These are phyloP conservation scores for Jaltomata sinuosa DNA, from an alignment of 257 asterid genomes.

Conservation along the genomic window DNA sequence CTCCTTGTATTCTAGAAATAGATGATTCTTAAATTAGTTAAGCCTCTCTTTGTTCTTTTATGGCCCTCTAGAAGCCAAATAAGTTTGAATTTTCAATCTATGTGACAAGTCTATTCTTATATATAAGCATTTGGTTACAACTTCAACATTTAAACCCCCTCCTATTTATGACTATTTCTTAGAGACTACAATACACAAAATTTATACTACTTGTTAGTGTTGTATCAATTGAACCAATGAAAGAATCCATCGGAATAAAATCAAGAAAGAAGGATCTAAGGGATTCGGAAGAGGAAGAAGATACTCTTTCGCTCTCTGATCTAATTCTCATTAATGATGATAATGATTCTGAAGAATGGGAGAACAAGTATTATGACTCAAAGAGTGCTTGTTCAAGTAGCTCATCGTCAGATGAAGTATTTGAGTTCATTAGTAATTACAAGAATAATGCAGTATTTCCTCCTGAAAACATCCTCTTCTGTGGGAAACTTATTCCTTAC, in stretches of 20 bases:
- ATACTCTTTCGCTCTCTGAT: neutral
- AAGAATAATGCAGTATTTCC: neutral
- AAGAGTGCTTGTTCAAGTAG: neutral
- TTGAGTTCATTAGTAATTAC: slow-evolving; percentile 14
- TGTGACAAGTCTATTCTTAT: too few relatives aligned
- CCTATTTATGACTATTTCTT: too few relatives aligned
- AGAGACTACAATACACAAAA: too few relatives aligned
- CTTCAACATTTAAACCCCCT: too few relatives aligned
- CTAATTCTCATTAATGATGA: neutral
- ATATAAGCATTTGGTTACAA: too few relatives aligned
- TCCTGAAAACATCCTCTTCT: slow-evolving; percentile 42
- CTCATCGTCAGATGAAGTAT: neutral
- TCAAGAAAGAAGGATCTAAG: neutral
- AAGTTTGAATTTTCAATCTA: too few relatives aligned
- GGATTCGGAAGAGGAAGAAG: neutral
- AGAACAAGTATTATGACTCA: neutral
- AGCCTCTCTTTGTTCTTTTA: neutral
- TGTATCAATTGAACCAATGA: neutral
- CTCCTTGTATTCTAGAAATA: neutral
- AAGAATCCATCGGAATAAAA: neutral
- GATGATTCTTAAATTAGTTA: neutral
- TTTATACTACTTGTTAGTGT: too few relatives aligned
- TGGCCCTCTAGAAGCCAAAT: neutral
- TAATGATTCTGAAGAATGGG: neutral
- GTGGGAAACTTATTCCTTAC: slow-evolving; percentile 49